These are phyloP conservation scores for Buxus sempervirens DNA, from an alignment of 164 flowering plant genomes.

Conservation along the genomic window DNA sequence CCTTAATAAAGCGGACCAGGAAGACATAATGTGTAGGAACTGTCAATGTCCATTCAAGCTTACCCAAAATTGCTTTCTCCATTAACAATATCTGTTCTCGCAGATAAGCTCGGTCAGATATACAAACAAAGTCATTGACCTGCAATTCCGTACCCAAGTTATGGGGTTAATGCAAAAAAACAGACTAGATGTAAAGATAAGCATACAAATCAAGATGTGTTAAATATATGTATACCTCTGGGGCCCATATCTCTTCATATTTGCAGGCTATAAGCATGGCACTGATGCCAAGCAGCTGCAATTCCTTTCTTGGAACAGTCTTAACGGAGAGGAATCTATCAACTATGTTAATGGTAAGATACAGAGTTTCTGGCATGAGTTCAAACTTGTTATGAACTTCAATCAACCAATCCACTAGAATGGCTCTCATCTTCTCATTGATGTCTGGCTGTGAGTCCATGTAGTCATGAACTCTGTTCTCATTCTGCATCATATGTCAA, in stretches of 20 bases:
- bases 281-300: conserved; percentile 68
- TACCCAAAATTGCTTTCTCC: conserved; percentile 24
- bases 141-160: not conserved
- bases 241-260: conserved; percentile 49
- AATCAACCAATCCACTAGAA: conserved; percentile 84
- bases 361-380: conserved; percentile 74
- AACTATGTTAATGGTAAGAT: conserved; percentile 77
- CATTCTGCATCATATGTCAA: conserved; percentile 36
- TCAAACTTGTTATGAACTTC: conserved; percentile 86
- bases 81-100: conserved; percentile 20
- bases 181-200: not conserved
- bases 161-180: not conserved
- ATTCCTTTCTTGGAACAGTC: conserved; percentile 51
- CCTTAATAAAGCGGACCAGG: conserved; percentile 25
- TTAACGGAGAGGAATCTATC: conserved; percentile 68
- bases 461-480: conserved; percentile 49
- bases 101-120: conserved; percentile 16
- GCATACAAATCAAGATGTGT: not conserved
- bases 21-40: conserved; percentile 28
- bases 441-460: conserved; percentile 74
- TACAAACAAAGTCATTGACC: conserved; percentile 21
- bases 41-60: conserved; percentile 26
- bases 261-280: conserved; percentile 37
- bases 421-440: conserved; percentile 75
- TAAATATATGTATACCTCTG: conserved; percentile 45